phyloP scores from a whole-genome alignment of 108 stramenopile genomes.

The Cyclostephanos invisitatus region DNA sequence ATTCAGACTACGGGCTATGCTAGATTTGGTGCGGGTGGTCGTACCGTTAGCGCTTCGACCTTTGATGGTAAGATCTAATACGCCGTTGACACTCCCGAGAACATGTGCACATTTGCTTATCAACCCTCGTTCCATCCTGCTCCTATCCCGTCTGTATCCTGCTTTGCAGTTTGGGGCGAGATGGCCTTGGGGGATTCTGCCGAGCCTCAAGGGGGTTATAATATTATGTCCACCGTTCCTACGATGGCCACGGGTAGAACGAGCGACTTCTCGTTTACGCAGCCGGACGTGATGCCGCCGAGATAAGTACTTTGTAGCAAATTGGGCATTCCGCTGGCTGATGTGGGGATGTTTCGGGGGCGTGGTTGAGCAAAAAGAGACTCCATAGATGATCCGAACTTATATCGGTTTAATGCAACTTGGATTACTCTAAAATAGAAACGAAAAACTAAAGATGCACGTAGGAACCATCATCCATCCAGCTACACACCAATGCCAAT shows the following conservation, averaged over 20 bases:
- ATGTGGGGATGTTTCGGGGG: constrained; percentile 1
- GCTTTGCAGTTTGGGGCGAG: constrained; percentile 73
- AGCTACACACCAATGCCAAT: too few relatives aligned
- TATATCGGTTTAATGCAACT: neutral
- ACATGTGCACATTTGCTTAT: neutral
- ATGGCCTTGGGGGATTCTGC: constrained; percentile 79
- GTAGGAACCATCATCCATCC: too few relatives aligned
- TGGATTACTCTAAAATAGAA: neutral
- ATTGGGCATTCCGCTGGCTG: neutral
- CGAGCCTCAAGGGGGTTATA: constrained; percentile 22
- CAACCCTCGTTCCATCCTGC: neutral
- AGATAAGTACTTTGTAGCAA: constrained; percentile 47
- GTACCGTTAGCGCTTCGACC: constrained; percentile 39
- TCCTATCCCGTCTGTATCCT: neutral
- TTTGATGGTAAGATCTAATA: constrained; percentile 20
- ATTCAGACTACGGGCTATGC: constrained; percentile 20
- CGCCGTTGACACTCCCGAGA: neutral
- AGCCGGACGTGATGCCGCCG: constrained; percentile 90
- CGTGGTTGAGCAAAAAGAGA: neutral
- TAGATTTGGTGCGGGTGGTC: constrained; percentile 31
- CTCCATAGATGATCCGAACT: neutral
- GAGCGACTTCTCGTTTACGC: constrained; percentile 77
- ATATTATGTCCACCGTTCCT: constrained; percentile 22
- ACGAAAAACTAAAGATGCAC: too few relatives aligned
- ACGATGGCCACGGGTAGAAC: constrained; percentile 30